Conservation (phyloP, 1,139 yeast genomes). For the Spathaspora jeffriesii region DNA sequence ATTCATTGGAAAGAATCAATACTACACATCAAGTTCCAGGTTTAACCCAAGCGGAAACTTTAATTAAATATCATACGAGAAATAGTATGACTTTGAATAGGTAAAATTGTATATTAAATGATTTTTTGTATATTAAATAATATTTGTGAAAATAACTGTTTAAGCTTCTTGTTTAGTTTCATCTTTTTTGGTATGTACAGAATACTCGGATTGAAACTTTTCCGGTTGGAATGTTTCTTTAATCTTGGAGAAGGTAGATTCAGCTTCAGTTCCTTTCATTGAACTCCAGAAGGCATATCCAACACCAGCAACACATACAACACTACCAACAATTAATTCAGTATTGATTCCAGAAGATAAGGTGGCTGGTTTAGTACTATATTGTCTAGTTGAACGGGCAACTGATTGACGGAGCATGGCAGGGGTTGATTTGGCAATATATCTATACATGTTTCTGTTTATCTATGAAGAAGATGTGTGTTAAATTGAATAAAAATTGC, state of each 20-base stretch:
- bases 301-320: background rate
- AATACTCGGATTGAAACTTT: background rate
- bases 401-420: background rate
- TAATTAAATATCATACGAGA: conserved; percentile 45
- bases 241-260: background rate
- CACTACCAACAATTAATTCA: background rate
- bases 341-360: background rate
- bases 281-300: background rate
- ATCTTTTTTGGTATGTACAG: background rate
- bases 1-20: conserved; percentile 39
- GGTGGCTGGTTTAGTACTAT: background rate
- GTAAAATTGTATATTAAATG: conserved; percentile 1
- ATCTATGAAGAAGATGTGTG: background rate
- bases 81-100: conserved; percentile 32
- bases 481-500: background rate
- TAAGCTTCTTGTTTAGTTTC: background rate
- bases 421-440: background rate
- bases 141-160: background rate
- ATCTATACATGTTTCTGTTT: background rate
- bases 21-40: conserved; percentile 55
- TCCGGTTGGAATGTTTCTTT: background rate
- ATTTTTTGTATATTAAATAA: background rate
- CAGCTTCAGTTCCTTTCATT: background rate
- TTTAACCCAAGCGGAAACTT: conserved; percentile 50
- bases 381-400: background rate